Evolutionary conservation across 305 asterid species (phyloP).

Genomic region (Withania somnifera): DNA sequence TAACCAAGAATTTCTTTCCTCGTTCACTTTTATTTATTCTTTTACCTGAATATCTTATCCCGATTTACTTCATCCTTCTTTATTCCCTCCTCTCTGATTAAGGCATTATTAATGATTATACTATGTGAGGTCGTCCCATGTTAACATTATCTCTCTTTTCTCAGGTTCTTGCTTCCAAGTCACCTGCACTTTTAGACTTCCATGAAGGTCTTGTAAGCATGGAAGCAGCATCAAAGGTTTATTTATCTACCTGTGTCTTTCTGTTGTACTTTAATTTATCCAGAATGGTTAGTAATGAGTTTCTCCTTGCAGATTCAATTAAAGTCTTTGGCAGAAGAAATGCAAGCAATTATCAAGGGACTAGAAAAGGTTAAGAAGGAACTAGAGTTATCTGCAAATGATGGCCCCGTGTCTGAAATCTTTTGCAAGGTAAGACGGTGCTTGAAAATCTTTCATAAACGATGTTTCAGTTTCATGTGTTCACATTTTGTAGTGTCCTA

Average conservation of each 20-base stretch:
- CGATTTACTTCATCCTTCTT: not conserved
- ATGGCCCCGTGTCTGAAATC: constrained; percentile 80
- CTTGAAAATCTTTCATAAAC: not conserved
- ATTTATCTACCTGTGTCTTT: constrained; percentile 10
- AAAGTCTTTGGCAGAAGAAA: constrained; percentile 91
- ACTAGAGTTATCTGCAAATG: constrained; percentile 65
- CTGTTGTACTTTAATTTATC: not conserved
- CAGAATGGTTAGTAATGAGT: not conserved
- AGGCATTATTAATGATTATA: not conserved
- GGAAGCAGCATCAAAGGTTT: constrained; percentile 95
- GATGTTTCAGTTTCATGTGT: not conserved
- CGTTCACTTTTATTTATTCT: not conserved
- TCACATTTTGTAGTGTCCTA: no score
- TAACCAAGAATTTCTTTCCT: not conserved
- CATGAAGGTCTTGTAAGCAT: constrained; percentile 57
- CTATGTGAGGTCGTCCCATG: not conserved
- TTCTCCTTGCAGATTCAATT: constrained; percentile 64
- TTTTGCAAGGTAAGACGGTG: constrained; percentile 55
- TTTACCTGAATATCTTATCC: not conserved
- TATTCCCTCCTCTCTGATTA: not conserved
- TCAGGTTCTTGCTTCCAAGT: constrained; percentile 67
- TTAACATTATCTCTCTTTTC: not conserved
- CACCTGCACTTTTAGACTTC: constrained; percentile 65
- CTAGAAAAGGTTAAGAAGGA: constrained; percentile 93
- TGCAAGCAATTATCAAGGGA: constrained; percentile 87